Conservation (phyloP, 495 filamentous ascomycete genomes). For the Lasiosphaeria ovina region DNA sequence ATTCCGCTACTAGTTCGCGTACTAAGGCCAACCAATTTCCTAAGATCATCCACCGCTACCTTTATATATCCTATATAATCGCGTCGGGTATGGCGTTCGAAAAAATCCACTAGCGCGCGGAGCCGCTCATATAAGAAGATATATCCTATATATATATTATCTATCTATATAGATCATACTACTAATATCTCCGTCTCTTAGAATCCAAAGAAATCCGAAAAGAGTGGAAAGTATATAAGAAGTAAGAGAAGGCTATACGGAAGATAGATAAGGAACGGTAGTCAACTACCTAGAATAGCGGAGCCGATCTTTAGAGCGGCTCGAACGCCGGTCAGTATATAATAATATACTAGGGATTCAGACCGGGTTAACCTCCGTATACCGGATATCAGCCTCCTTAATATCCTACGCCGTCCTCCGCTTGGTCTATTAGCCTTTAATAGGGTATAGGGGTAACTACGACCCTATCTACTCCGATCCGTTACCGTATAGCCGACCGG, state of each 20-base stretch:
- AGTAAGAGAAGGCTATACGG: constrained; percentile 81
- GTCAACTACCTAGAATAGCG: constrained; percentile 49
- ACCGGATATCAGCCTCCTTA: constrained; percentile 76
- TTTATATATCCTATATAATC: too few species aligned
- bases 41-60: too few species aligned
- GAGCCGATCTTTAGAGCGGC: constrained; percentile 48
- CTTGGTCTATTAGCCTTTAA: constrained; percentile 68
- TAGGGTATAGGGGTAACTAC: constrained; percentile 48
- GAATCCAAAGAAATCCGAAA: constrained; percentile 99
- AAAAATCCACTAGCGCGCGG: too few species aligned
- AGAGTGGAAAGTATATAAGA: constrained; percentile 97
- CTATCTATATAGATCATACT: too few species aligned
- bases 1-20: too few species aligned
- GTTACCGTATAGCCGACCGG: constrained; percentile 68
- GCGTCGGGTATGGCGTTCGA: too few species aligned
- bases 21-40: too few species aligned
- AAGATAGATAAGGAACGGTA: constrained; percentile 90
- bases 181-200: constrained; percentile 42
- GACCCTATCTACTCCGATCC: constrained; percentile 67
- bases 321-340: constrained; percentile 59
- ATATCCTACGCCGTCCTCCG: constrained; percentile 64
- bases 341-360: constrained; percentile 59
- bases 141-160: too few species aligned
- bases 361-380: constrained; percentile 73
- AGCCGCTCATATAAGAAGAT: too few species aligned